Base-by-base conservation (phyloP, 352 stramenopile species). In the Globisporangium abappressorium region DNA sequence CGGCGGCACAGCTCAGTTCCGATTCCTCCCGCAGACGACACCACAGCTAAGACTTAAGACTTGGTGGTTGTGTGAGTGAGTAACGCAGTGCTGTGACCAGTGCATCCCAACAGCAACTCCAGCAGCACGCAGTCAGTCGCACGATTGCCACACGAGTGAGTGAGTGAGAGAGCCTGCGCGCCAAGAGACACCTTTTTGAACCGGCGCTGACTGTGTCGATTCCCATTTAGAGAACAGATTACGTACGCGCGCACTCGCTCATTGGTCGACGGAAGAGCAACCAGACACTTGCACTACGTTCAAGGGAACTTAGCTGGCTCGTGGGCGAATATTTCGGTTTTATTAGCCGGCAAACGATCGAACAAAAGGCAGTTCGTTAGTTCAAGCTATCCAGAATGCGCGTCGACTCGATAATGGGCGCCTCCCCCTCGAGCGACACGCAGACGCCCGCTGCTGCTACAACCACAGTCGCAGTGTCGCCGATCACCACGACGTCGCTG, bases 391-490 rank as follows among this genome's bases (percentile, higher is more conserved):
- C 41, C 41, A n/a, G 15, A 14, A n/a, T 61, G 56, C 33, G 56
- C 7, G 20, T 43, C 54, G 56, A 61, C 20, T 8, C 56, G 56
- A 47, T 59, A 34, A 22, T 30, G 28, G 30, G 43, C 55, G 55
- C 15, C 30, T 12, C 38, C 38, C 12, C 14, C 8, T 26, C 53
- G 18, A 57, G 26, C 28, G 24, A 34, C 51, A 36, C 41, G 33
- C 30, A 63, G 33, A 41, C 30, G 46, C 49, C 5, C 5, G 5
- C 28, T 58, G 28, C 54, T 26, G 49, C 22, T 38, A 34, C 46
- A 33, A 43, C 55, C 28, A 22, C 56, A 34, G 11, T 65, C 30
- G 60, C 36, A 6, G 43, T 33, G n/a, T 69, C 64, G 41, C 64
- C 41, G 12, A 58, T 63, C 53, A 53, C 54, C 14, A 14, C 24